phyloP scores from a whole-genome alignment of 495 filamentous ascomycete genomes.

The Podospora sp. region DNA sequence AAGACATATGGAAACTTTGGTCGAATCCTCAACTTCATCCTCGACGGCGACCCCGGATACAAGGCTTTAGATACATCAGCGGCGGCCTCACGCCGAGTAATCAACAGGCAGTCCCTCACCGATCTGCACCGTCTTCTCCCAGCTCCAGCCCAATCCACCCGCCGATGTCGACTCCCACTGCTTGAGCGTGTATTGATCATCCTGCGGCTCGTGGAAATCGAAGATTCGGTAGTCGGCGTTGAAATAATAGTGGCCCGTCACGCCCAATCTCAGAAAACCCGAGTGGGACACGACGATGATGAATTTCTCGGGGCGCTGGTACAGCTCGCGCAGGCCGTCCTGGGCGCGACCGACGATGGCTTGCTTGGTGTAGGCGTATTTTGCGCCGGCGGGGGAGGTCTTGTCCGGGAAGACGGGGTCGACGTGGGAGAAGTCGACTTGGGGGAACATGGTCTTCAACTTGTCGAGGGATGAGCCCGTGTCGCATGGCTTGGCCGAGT shows the following conservation, averaged over 20 bases:
- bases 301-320: constrained; percentile 58
- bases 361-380: constrained; percentile 50
- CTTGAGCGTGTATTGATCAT: constrained; percentile 38
- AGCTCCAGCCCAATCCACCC: constrained; percentile 26
- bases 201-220: constrained; percentile 49
- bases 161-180: constrained; percentile 32
- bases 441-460: constrained; percentile 52
- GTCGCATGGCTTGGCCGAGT: constrained; percentile 60
- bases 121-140: constrained; percentile 23
- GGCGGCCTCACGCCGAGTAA: background rate
- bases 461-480: constrained; percentile 48
- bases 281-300: constrained; percentile 64
- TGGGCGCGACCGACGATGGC: constrained; percentile 55
- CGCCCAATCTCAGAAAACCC: constrained; percentile 54
- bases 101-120: constrained; percentile 15
- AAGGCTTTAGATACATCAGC: background rate
- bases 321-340: constrained; percentile 49
- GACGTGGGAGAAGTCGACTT: constrained; percentile 55
- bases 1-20: background rate
- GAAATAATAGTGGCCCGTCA: constrained; percentile 51
- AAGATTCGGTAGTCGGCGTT: constrained; percentile 68
- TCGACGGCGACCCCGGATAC: background rate
- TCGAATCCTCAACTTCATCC: background rate
- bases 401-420: constrained; percentile 61
- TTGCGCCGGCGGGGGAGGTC: constrained; percentile 41